Base-by-base conservation (phyloP, 257 asterid genomes). In the Capsicum chinense region DNA sequence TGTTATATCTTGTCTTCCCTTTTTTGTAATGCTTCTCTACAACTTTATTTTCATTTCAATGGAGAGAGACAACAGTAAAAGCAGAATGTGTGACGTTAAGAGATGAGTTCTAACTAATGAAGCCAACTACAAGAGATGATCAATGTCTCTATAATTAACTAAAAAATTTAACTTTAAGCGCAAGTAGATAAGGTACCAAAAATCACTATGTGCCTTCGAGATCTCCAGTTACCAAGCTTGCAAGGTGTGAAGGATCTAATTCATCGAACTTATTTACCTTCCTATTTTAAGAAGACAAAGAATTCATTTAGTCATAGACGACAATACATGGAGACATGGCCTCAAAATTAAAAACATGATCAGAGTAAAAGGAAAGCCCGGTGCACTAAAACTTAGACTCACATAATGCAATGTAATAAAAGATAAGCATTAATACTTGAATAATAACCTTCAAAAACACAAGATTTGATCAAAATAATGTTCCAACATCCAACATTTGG, bases 151-250 rank as follows among this genome's bases (percentile, higher is more conserved):
- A 21, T 52, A 21, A 76, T 21, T 33, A 76, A 54, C 64, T 76
- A 3, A 10, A 26, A 3, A 21, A 21, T 26, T 52, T 68, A 7
- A 52, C 63, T 76, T 52, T 7, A 26, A 76, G 54, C 26, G 13
- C 63, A 79, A 19, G 70, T 9, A 79, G 48, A 47, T 12, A 3
- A 39, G 88, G 78, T 42, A 76, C 56, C 68, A 58, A 56, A 59
- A 73, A 12, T 91, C 90, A 92, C 70, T 87, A 79, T 90, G 89
- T 85, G 85, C 87, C 92, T 87, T 87, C 90, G 1, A 88, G 87
- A 76, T 89, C 94, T 57, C 88, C 94, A 7, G 64, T 66, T 63
- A 79, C 64, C 71, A 84, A 52, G 78, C 83, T 89, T 8, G 80
- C 70, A 86, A 93, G 54, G 68, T 86, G 89, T 76, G 91, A 91